A percentile compares a stretch with the other conserved stretches of the same genome.
phyloP scores from a whole-genome alignment of 257 asterid species.

The Petunia secreta region DNA sequence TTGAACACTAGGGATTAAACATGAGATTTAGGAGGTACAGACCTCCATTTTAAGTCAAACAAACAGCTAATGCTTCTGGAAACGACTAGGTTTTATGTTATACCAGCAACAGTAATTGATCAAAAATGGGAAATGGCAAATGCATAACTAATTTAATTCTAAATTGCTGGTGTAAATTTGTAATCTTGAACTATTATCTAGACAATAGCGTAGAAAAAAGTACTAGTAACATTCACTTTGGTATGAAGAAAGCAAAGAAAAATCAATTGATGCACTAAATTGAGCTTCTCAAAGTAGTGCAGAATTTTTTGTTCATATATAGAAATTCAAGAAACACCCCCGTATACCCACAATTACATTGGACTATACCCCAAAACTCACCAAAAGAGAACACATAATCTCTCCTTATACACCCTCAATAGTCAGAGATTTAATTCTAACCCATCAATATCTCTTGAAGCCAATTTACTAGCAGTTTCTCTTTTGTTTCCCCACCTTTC shows the following conservation, averaged over 20 bases:
- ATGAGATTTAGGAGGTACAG: too few species aligned
- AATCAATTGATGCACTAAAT: neutral
- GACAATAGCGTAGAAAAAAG: too few species aligned
- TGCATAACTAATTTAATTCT: too few species aligned
- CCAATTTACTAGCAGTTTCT: slow-evolving; percentile 28
- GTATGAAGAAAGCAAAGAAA: neutral
- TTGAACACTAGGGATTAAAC: too few species aligned
- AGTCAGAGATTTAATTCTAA: neutral
- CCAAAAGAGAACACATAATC: slow-evolving; percentile 28
- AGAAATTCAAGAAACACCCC: slow-evolving; percentile 1
- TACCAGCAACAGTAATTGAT: too few species aligned
- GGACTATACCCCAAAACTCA: slow-evolving; percentile 31
- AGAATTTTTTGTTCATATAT: slow-evolving; percentile 9
- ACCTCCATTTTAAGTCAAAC: too few species aligned
- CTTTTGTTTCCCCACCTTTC: slow-evolving; percentile 5
- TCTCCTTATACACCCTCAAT: slow-evolving; percentile 37
- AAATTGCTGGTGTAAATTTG: too few species aligned
- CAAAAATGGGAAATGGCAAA: too few species aligned
- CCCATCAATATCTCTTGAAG: slow-evolving; percentile 28
- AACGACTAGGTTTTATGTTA: too few species aligned
- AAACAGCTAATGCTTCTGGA: too few species aligned
- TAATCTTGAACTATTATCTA: neutral
- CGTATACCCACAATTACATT: slow-evolving; percentile 24
- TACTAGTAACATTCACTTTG: neutral
- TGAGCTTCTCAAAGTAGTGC: neutral